Base-by-base conservation (phyloP, 257 asterid species). In the Primulina tabacum region DNA sequence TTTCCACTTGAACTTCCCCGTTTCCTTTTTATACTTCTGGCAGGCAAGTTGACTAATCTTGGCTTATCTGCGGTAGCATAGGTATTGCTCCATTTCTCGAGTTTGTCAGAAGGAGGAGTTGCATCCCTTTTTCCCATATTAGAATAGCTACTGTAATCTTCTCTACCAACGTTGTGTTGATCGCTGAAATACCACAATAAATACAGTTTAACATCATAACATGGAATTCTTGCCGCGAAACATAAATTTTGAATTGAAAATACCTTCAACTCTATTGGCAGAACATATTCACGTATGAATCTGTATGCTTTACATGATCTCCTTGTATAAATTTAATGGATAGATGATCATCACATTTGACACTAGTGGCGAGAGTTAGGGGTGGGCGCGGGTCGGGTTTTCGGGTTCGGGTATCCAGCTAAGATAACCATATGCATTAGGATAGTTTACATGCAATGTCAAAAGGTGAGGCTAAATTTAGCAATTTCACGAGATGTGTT, bases 1-100 rank as follows among this genome's bases (percentile, higher is more conserved):
- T 29, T 60, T 52, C 79, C 82, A n/a, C 79, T 73, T 40, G 94
- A 85, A 69, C 84, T 80, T 61, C 88, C 86, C 77, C 89, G 71
- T 79, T 80, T 84, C 52, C 78, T 85, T 73, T 78, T 80, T 6
- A 47, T 73, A 20, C 52, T 82, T 35, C 70, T 79, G 47, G 64
- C 74, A 14, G 92, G 92, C 77, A 87, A 76, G 79, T 78, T 78
- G 76, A 81, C 74, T 37, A 81, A 60, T 77, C 83, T 82, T 32
- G 83, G 72, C 65, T 78, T 67, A 40, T 67, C 73, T 32, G 69
- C 64, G 40, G 68, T 32, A 66, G 73, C 77, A 64, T 34, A 65
- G 64, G 29, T 75, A 62, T 70, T 76, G 64, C 55, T 75, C 63
- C 34, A 40, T 12, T 47, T 29, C 60, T 38, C 83, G 59, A 43